These are phyloP conservation scores for Luvunga scandens DNA, from an alignment of 345 rosid genomes.

Conservation along the genomic window DNA sequence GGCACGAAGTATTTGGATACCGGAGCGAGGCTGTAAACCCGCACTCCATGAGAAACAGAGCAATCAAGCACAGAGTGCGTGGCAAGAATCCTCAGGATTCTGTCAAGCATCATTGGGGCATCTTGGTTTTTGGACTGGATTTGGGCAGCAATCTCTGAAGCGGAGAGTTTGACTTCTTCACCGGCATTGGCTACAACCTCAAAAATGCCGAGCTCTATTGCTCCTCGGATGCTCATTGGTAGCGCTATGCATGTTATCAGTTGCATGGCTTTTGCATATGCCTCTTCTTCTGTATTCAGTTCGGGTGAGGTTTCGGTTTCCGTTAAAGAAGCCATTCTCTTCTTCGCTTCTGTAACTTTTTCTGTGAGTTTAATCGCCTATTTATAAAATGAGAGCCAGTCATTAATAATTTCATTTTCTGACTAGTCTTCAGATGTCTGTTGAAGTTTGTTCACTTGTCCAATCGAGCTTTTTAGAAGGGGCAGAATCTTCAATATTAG, in stretches of 20 bases:
- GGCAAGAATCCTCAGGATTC: slow-evolving; percentile 32
- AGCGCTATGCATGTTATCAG: neutral
- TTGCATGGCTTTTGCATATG: too few species aligned
- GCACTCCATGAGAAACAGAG: slow-evolving; percentile 13
- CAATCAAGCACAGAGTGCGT: slow-evolving; percentile 27
- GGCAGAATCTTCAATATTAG: too few species aligned
- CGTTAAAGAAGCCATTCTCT: too few species aligned
- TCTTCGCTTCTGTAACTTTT: too few species aligned
- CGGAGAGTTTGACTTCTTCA: slow-evolving; percentile 23
- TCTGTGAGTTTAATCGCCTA: too few species aligned
- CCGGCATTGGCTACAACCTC: slow-evolving; percentile 35
- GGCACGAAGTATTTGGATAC: slow-evolving; percentile 30
- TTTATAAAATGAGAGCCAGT: too few species aligned
- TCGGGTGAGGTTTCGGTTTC: too few species aligned
- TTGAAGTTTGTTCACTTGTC: too few species aligned
- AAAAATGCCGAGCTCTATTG: slow-evolving; percentile 30
- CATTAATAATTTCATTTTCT: too few species aligned
- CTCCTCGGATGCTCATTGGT: slow-evolving; percentile 33
- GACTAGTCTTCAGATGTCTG: too few species aligned
- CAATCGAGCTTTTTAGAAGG: too few species aligned
- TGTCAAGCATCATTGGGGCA: slow-evolving; percentile 30
- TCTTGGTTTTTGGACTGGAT: slow-evolving; percentile 20
- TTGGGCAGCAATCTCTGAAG: slow-evolving; percentile 29
- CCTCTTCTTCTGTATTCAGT: too few species aligned
- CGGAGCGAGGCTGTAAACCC: slow-evolving; percentile 20